phyloP scores from a whole-genome alignment of 1,284 basidiomycete species.

The Laetiporus sulphureus region DNA sequence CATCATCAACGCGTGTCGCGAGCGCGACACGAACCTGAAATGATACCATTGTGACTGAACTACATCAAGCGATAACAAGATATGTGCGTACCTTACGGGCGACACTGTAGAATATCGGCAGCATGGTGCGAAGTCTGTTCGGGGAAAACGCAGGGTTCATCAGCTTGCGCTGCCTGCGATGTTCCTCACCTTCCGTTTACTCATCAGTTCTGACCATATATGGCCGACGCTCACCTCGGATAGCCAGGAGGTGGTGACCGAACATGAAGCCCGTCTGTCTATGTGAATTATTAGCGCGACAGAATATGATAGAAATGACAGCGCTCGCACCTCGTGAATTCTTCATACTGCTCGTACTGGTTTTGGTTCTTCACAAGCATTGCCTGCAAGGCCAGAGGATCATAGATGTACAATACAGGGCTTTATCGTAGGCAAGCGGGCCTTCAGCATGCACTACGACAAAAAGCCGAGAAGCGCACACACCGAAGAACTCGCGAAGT shows the following conservation, averaged over 20 bases:
- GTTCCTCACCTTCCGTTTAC: conserved; percentile 22
- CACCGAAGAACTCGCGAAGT: conserved; percentile 14
- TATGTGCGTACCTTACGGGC: conserved; percentile 5
- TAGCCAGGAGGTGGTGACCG: too few relatives aligned
- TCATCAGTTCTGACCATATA: too few relatives aligned
- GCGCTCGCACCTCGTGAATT: conserved; percentile 12
- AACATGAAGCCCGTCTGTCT: too few relatives aligned
- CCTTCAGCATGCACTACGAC: not conserved
- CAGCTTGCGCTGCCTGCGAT: conserved; percentile 21
- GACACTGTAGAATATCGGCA: conserved; percentile 18
- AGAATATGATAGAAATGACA: too few relatives aligned
- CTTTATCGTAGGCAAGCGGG: not conserved
- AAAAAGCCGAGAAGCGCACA: not conserved
- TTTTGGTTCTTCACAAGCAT: conserved; percentile 2
- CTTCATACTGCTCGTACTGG: not conserved
- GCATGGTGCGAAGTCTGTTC: conserved; percentile 18
- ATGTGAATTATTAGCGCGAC: too few relatives aligned
- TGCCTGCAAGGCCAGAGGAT: not conserved
- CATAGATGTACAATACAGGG: not conserved
- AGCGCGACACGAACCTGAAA: too few relatives aligned
- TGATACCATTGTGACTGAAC: conserved; percentile 7
- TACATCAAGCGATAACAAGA: not conserved
- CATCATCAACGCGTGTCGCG: too few relatives aligned
- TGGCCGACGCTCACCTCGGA: too few relatives aligned
- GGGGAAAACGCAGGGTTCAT: conserved; percentile 22